Conservation (phyloP, 768 basidiomycete genomes). For the Tephrocybe sp. region DNA sequence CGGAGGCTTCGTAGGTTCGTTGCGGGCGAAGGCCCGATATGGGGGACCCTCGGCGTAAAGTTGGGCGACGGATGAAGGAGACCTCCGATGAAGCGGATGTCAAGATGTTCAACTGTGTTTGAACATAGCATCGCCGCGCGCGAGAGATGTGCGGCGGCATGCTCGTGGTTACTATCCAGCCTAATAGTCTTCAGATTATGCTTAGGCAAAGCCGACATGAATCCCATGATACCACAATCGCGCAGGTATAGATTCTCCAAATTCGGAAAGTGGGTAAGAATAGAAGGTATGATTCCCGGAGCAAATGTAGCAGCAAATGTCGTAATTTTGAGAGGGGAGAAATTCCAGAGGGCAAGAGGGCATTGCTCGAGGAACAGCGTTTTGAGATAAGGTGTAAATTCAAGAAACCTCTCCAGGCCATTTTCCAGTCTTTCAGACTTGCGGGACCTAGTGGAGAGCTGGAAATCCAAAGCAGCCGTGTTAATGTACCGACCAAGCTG, state of each 20-base stretch:
- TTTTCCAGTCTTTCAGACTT: slow-evolving; percentile 19
- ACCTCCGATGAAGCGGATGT: slow-evolving; percentile 27
- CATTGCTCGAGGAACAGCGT: slow-evolving; percentile 25
- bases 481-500: slow-evolving; percentile 21
- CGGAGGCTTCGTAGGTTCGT: slow-evolving; percentile 21
- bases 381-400: slow-evolving; percentile 20
- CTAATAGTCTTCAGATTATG: slow-evolving; percentile 22
- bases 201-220: slow-evolving; percentile 18
- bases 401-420: slow-evolving; percentile 22
- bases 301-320: slow-evolving; percentile 27
- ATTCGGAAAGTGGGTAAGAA: slow-evolving; percentile 21
- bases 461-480: slow-evolving; percentile 24
- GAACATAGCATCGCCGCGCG: slow-evolving; percentile 20
- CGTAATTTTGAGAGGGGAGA: slow-evolving; percentile 15
- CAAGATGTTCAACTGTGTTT: slow-evolving; percentile 19
- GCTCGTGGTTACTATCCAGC: slow-evolving; percentile 25
- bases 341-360: slow-evolving; percentile 25
- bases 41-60: slow-evolving; percentile 11
- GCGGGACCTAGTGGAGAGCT: slow-evolving; percentile 19
- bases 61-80: slow-evolving; percentile 22
- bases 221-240: slow-evolving; percentile 23
- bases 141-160: slow-evolving; percentile 22
- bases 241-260: slow-evolving; percentile 24
- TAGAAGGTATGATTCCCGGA: slow-evolving; percentile 23
- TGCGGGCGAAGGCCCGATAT: slow-evolving; percentile 2